These are phyloP conservation scores for Moesziomyces sp. DNA, from an alignment of 1,284 basidiomycete genomes.

Conservation along the genomic window DNA sequence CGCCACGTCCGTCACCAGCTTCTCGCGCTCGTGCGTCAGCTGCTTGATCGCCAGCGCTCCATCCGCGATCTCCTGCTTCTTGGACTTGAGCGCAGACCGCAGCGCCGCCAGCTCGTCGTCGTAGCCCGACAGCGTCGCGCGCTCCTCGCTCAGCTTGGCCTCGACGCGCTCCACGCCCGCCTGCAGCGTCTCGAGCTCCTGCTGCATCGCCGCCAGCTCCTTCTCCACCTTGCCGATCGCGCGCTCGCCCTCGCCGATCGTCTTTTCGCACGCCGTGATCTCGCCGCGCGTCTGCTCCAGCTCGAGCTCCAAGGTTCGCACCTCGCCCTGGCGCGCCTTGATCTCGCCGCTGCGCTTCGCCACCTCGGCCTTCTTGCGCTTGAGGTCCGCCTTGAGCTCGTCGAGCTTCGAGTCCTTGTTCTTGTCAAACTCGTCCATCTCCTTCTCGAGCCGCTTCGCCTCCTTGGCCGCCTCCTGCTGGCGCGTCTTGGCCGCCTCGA, in stretches of 20 bases:
- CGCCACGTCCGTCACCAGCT: conserved; percentile 70
- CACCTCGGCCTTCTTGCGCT: conserved; percentile 81
- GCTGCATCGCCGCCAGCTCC: conserved; percentile 75
- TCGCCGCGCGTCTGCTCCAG: conserved; percentile 88
- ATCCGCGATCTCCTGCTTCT: conserved; percentile 80
- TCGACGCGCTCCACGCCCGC: conserved; percentile 76
- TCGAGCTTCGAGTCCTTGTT: conserved; percentile 97
- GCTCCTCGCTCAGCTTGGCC: conserved; percentile 80
- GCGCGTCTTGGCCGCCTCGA: conserved; percentile 78
- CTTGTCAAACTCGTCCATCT: conserved; percentile 98
- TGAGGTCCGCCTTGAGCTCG: conserved; percentile 84
- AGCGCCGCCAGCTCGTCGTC: conserved; percentile 87
- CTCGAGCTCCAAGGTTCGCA: conserved; percentile 87
- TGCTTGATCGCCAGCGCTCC: conserved; percentile 78
- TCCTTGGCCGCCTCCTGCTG: conserved; percentile 82
- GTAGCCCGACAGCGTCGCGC: conserved; percentile 84
- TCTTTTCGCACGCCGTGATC: conserved; percentile 74
- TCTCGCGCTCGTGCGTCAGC: conserved; percentile 72
- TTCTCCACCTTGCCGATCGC: conserved; percentile 75
- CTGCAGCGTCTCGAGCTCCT: conserved; percentile 75
- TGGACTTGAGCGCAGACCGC: conserved; percentile 81
- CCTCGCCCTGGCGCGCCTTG: conserved; percentile 87
- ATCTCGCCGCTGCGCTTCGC: conserved; percentile 83
- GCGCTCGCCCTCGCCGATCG: conserved; percentile 75
- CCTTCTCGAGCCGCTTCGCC: conserved; percentile 86